phyloP scores from a whole-genome alignment of 805 yeast genomes.

The Starmerella apis region DNA sequence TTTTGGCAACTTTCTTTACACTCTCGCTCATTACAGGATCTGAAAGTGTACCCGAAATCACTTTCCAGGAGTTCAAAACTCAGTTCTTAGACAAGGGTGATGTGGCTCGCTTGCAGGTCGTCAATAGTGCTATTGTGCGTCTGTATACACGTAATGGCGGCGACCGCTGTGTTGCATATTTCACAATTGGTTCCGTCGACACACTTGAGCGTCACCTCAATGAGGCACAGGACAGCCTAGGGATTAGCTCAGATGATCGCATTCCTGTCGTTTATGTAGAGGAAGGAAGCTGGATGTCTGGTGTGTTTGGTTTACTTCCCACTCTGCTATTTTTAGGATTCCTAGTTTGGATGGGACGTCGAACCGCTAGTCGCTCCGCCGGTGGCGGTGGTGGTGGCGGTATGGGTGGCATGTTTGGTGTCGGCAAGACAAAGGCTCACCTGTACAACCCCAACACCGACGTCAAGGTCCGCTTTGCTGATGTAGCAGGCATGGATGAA shows the following conservation, averaged over 20 bases:
- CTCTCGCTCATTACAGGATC: constrained; percentile 23
- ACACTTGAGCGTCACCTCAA: constrained; percentile 75
- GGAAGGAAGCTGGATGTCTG: constrained; percentile 52
- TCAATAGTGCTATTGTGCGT: constrained; percentile 56
- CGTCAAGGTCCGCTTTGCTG: constrained; percentile 70
- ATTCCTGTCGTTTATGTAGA: constrained; percentile 70
- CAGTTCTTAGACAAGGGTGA: constrained; percentile 66
- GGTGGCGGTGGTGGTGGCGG: constrained; percentile 43
- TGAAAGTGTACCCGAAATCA: constrained; percentile 31
- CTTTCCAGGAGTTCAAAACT: constrained; percentile 80
- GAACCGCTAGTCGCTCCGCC: constrained; percentile 32
- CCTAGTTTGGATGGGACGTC: constrained; percentile 51
- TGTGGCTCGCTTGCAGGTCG: constrained; percentile 62
- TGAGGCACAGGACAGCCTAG: constrained; percentile 55
- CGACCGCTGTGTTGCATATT: constrained; percentile 42
- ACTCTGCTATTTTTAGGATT: constrained; percentile 75
- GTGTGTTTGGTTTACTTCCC: constrained; percentile 64
- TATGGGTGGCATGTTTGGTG: constrained; percentile 59
- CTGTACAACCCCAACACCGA: constrained; percentile 73
- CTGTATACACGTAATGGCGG: constrained; percentile 29
- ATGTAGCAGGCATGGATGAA: constrained; percentile 92
- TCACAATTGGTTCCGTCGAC: constrained; percentile 82
- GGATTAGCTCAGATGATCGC: constrained; percentile 57
- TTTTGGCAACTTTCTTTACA: constrained; percentile 21
- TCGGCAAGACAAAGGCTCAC: constrained; percentile 59